A percentile compares a stretch with the other conserved stretches of the same genome.
These are phyloP conservation scores for Nakaseomyces sp. DNA, from an alignment of 1,139 yeast genomes.

Conservation along the genomic window DNA sequence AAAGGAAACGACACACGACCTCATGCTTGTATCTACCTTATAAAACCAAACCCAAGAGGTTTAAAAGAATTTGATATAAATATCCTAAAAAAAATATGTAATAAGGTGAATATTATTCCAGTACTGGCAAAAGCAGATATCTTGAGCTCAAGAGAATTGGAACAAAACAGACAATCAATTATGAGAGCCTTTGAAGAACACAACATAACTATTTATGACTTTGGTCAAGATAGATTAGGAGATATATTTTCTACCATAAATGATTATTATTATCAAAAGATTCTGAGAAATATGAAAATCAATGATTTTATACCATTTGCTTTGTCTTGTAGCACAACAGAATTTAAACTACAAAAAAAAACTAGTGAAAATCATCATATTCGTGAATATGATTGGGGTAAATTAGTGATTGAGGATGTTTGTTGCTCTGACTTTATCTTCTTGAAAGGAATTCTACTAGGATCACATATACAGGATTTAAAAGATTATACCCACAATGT, in stretches of 20 bases:
- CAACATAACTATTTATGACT: conserved; percentile 44
- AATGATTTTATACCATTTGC: conserved; percentile 42
- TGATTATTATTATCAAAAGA: conserved; percentile 22
- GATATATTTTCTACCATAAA: conserved; percentile 17
- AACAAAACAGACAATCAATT: conserved; percentile 38
- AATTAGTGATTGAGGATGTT: conserved; percentile 80
- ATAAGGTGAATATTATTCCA: conserved; percentile 50
- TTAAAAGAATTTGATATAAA: conserved; percentile 40
- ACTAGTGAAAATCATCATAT: conserved; percentile 29
- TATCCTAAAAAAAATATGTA: conserved; percentile 42
- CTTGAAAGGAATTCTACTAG: conserved; percentile 72
- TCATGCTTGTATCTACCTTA: conserved; percentile 54
- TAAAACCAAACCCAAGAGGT: conserved; percentile 50
- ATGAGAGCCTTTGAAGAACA: conserved; percentile 38
- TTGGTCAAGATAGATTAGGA: conserved; percentile 34
- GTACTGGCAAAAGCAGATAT: conserved; percentile 51
- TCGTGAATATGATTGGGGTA: conserved; percentile 92
- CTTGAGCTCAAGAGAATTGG: conserved; percentile 42
- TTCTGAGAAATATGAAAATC: conserved; percentile 20
- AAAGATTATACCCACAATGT: conserved; percentile 90
- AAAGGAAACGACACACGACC: conserved; percentile 49
- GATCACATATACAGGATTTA: conserved; percentile 88
- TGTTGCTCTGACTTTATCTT: conserved; percentile 76
- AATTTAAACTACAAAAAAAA: conserved; percentile 17
- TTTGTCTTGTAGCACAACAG: conserved; percentile 37